These are phyloP conservation scores for Mortierella alpina DNA, from an alignment of 192 early-diverging fungal species.

Conservation along the genomic window DNA sequence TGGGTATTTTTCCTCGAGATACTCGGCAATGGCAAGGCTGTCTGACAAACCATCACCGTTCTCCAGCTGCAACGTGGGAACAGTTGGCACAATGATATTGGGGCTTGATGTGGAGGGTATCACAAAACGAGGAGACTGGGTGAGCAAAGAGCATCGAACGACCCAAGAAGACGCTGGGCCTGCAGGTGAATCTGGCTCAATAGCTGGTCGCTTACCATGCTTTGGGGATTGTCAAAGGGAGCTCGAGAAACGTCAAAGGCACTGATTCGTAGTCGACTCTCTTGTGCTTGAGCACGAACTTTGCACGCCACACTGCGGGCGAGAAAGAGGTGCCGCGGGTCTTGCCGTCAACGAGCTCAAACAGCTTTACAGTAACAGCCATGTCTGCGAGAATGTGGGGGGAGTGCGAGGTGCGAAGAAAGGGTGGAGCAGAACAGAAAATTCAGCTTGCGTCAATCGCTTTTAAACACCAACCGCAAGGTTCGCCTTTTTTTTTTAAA, in stretches of 20 bases:
- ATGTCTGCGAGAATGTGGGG: slow-evolving; percentile 1
- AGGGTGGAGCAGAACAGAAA: neutral
- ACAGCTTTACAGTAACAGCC: slow-evolving; percentile 34
- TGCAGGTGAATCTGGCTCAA: neutral
- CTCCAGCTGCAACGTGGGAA: slow-evolving; percentile 51
- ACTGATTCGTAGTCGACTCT: slow-evolving; percentile 33
- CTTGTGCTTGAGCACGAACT: slow-evolving; percentile 39
- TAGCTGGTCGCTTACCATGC: slow-evolving; percentile 22
- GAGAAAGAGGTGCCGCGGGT: slow-evolving; percentile 45
- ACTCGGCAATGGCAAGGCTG: slow-evolving; percentile 66
- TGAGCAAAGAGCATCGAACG: too few species aligned
- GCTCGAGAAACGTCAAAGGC: slow-evolving; percentile 32
- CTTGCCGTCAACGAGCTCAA: slow-evolving; percentile 48
- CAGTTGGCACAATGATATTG: slow-evolving; percentile 45
- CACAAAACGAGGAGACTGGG: neutral
- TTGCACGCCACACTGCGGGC: slow-evolving; percentile 46
- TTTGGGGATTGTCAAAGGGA: slow-evolving; percentile 18
- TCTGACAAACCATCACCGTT: slow-evolving; percentile 54
- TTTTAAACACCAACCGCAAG: too few species aligned
- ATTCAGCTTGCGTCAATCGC: neutral
- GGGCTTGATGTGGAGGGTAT: neutral
- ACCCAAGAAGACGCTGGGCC: neutral
- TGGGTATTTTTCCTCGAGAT: slow-evolving; percentile 68
- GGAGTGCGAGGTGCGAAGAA: neutral
- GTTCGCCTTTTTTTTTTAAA: too few species aligned